A percentile compares a stretch with the other conserved stretches of the same genome.
Evolutionary conservation across 2,329 filamentous ascomycete species (phyloP).

Genomic region (Botrytis aclada): DNA sequence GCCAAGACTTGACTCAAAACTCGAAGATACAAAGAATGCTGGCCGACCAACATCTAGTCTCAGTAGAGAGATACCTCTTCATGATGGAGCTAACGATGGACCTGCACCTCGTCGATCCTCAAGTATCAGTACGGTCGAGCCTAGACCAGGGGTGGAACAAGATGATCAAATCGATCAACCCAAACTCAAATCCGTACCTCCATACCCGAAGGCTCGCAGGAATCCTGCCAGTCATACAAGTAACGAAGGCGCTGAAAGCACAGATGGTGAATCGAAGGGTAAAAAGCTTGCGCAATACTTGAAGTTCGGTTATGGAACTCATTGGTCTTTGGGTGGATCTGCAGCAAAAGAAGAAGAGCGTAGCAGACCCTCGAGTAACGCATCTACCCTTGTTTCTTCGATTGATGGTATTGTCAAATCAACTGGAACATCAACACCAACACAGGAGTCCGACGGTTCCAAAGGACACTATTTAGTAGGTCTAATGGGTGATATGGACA

Average conservation of each 20-base stretch:
- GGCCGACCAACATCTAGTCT: constrained; percentile 9
- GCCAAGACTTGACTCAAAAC: constrained; percentile 7
- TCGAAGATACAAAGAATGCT: not conserved
- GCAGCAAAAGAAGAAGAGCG: constrained; percentile 22
- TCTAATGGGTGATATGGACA: constrained; percentile 61
- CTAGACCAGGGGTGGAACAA: not conserved
- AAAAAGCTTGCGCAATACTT: constrained; percentile 59
- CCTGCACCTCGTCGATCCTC: not conserved
- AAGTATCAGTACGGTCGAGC: constrained; percentile 1
- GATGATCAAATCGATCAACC: not conserved
- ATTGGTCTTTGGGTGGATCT: constrained; percentile 52
- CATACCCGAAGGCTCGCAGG: constrained; percentile 22
- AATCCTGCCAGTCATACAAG: constrained; percentile 25
- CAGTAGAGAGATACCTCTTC: constrained; percentile 1
- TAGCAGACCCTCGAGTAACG: not conserved
- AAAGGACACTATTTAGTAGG: constrained; percentile 63
- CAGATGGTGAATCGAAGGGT: constrained; percentile 30
- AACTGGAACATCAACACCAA: not conserved
- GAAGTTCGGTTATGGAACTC: constrained; percentile 65
- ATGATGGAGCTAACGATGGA: constrained; percentile 8
- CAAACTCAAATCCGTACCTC: not conserved
- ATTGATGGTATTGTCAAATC: constrained; percentile 5
- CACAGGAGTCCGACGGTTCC: constrained; percentile 25
- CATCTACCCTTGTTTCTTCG: not conserved
- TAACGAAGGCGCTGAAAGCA: constrained; percentile 17